Conservation (phyloP, 306 rosid genomes). For the Sicyos baderoa region DNA sequence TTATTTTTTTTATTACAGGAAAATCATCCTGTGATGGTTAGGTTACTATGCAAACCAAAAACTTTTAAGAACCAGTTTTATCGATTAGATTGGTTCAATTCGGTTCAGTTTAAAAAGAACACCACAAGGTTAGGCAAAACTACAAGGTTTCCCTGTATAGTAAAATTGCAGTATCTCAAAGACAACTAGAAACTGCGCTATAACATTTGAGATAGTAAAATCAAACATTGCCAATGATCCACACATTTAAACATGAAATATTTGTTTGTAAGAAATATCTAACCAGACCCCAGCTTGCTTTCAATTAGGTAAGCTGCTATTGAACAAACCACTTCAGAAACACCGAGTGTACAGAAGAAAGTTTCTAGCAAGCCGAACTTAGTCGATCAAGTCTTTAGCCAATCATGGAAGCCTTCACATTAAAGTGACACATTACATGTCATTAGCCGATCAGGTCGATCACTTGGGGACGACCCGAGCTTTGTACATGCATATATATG, state of each 20-base stretch:
- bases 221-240: conserved; percentile 10
- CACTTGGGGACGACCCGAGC: conserved; percentile 61
- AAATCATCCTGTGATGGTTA: not conserved
- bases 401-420: conserved; percentile 6
- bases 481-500: conserved; percentile 96
- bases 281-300: conserved; percentile 10
- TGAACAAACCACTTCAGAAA: conserved; percentile 8
- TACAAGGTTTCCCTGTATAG: not conserved
- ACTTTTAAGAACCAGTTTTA: not conserved
- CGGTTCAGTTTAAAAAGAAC: not conserved
- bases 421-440: too few relatives aligned
- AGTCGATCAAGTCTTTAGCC: not conserved
- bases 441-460: conserved; percentile 5
- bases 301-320: not conserved
- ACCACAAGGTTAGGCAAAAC: not conserved
- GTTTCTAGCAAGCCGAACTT: not conserved
- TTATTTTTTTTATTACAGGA: not conserved
- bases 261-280: conserved; percentile 2
- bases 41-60: not conserved
- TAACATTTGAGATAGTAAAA: not conserved
- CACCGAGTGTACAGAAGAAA: not conserved
- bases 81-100: not conserved
- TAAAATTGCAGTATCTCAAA: not conserved
- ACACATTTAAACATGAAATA: not conserved
- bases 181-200: not conserved